phyloP scores from a whole-genome alignment of 371 early-diverging fungal species.

The Rhizomucor pusillus region DNA sequence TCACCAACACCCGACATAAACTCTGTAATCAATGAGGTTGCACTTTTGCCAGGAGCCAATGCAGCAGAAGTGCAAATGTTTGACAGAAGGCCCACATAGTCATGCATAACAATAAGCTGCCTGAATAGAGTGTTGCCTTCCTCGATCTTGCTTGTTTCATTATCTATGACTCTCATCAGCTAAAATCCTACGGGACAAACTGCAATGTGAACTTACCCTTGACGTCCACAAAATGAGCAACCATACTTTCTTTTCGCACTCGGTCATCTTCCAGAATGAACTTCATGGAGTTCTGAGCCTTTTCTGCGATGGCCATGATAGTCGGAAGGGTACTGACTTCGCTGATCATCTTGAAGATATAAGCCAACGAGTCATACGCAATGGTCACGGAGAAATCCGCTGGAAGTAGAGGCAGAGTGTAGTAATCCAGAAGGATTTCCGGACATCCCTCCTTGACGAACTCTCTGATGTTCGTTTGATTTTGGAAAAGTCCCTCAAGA shows the following conservation, averaged over 20 bases:
- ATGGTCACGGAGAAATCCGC: constrained; percentile 71
- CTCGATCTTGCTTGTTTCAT: constrained; percentile 43
- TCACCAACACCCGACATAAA: constrained; percentile 53
- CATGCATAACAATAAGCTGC: constrained; percentile 60
- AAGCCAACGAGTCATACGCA: constrained; percentile 69
- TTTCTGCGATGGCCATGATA: constrained; percentile 47
- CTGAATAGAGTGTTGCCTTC: constrained; percentile 57
- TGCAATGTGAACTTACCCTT: constrained; percentile 19
- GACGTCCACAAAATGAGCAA: constrained; percentile 52
- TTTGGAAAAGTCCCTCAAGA: constrained; percentile 86
- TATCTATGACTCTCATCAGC: constrained; percentile 16
- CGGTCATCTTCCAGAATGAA: constrained; percentile 33
- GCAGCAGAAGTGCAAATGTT: constrained; percentile 72
- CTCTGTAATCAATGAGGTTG: constrained; percentile 58
- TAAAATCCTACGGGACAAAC: background rate
- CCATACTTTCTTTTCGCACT: constrained; percentile 24
- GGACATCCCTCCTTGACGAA: constrained; percentile 74
- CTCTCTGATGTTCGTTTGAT: constrained; percentile 66
- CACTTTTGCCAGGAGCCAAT: constrained; percentile 65
- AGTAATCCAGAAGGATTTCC: constrained; percentile 62
- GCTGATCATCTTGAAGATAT: constrained; percentile 68
- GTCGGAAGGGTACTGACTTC: constrained; percentile 63
- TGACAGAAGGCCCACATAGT: constrained; percentile 64
- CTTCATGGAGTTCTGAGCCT: constrained; percentile 46
- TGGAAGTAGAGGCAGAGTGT: constrained; percentile 66